Base-by-base conservation (phyloP, 2,329 filamentous ascomycete species). In the Thelonectria olida region DNA sequence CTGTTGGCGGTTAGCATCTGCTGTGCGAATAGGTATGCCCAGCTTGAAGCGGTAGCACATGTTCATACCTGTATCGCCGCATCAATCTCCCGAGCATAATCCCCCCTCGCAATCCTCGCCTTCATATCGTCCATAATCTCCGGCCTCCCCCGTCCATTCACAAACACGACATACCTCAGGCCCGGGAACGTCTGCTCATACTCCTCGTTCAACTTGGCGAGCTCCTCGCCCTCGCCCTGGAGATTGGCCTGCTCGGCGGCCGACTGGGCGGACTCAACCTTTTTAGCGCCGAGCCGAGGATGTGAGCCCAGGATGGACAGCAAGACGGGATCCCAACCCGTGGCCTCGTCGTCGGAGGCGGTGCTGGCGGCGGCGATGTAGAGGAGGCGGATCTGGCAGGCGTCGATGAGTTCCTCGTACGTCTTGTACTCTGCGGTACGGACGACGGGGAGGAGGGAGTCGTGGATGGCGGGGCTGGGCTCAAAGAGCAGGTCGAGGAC, bases 91-190 rank as follows among this genome's bases (percentile, higher is more conserved):
- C 81, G 81, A 22, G 82, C 77, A 52, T 89, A 81, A 74, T 95
- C 86, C 1, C 84, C 88, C 53, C 89, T 81, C 15, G 83, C 85
- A 71, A 97, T 97, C 53, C 94, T 84, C 53, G 78, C 75, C 64
- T 85, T 85, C 92, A 97, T 97, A 71, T 97, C 89, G 64, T 87
- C 82, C 90, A 97, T 92, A 56, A 97, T 90, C 63, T 87, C 85
- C 2, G 85, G 83, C 58, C 93, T 83, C 39, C 86, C 84, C 47
- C 94, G 85, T 1, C 92, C 93, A 74, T 97, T 94, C 57, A 97
- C 95, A 75, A 97, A 97, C 17, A 95, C 92, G 73, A 97, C 92
- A 81, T 96, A 97, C 77, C 90, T 84, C 73, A 97, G 75, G 0
- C 94, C 92, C 0, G 93, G 92, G 75, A 95, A 97, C 57, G 71